Percentiles rank a stretch among this genome's conserved stretches.
These are phyloP conservation scores for Balamuthia mandrillaris DNA, from an alignment of 208 protist genomes.

Conservation along the genomic window DNA sequence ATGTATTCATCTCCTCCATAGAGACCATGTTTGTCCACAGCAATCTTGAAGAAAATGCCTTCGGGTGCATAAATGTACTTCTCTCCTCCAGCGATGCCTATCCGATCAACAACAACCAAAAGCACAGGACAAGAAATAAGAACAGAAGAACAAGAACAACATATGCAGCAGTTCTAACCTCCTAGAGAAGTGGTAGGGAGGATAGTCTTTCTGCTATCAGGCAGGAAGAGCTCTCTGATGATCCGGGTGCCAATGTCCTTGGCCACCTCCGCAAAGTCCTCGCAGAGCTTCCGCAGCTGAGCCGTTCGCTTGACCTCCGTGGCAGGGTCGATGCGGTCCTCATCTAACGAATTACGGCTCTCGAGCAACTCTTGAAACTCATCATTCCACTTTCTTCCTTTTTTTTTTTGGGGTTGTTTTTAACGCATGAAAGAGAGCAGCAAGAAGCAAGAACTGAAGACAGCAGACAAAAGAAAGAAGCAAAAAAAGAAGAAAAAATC, in stretches of 20 bases:
- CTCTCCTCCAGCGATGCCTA: conserved; percentile 10
- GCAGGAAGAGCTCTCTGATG: background rate
- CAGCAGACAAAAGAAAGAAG: too few relatives aligned
- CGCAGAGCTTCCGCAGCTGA: conserved; percentile 7
- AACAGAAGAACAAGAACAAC: background rate
- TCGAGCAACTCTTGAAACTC: too few relatives aligned
- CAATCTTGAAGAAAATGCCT: conserved; percentile 39
- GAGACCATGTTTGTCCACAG: conserved; percentile 29
- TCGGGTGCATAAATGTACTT: conserved; percentile 22
- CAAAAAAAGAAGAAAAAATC: too few relatives aligned
- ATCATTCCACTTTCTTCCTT: too few relatives aligned
- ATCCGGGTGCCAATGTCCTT: background rate
- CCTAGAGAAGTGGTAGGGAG: background rate
- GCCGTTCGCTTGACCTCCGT: background rate
- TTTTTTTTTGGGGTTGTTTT: too few relatives aligned
- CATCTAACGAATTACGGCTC: too few relatives aligned
- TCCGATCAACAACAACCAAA: background rate
- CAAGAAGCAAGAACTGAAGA: too few relatives aligned
- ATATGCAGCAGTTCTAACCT: background rate
- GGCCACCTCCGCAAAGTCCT: conserved; percentile 12
- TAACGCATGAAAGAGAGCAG: too few relatives aligned
- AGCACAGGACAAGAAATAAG: background rate
- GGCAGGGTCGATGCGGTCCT: background rate
- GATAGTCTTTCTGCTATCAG: background rate
- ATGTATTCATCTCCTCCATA: conserved; percentile 14